A percentile compares a stretch with the other conserved stretches of the same genome.
Evolutionary conservation across 768 basidiomycete genomes (phyloP).

Genomic region (Omphalotus guepiniiformis): DNA sequence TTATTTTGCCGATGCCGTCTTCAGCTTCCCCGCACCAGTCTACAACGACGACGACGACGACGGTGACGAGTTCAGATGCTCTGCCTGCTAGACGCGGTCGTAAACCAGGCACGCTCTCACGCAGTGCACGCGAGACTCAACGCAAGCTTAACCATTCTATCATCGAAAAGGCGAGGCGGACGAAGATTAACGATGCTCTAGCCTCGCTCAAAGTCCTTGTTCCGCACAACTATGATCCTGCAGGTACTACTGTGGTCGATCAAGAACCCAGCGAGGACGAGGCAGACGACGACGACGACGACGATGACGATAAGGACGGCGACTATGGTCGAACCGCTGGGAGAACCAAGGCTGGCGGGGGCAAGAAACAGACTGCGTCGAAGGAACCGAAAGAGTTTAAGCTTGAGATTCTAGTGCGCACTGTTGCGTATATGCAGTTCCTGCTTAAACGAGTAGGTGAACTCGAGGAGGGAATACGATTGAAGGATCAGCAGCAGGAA

Average conservation of each 20-base stretch:
- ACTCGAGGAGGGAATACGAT: slow-evolving; percentile 33
- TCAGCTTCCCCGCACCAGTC: too few relatives aligned
- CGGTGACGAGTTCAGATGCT: too few relatives aligned
- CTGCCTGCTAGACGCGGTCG: slow-evolving; percentile 66
- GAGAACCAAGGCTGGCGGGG: slow-evolving; percentile 18
- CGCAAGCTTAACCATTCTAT: slow-evolving; percentile 92
- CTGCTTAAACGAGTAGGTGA: slow-evolving; percentile 50
- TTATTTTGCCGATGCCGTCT: too few relatives aligned
- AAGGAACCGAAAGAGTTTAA: slow-evolving; percentile 77
- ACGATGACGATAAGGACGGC: slow-evolving; percentile 32
- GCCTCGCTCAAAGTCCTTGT: slow-evolving; percentile 74
- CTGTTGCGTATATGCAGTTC: slow-evolving; percentile 74
- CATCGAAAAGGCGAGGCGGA: slow-evolving; percentile 90
- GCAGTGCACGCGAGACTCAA: slow-evolving; percentile 77
- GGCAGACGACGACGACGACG: slow-evolving; percentile 28
- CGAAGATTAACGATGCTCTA: slow-evolving; percentile 94
- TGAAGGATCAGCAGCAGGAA: too few relatives aligned
- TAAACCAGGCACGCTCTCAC: slow-evolving; percentile 68
- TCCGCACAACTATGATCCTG: slow-evolving; percentile 48
- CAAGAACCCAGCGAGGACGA: not conserved
- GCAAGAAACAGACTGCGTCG: slow-evolving; percentile 27
- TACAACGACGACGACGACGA: too few relatives aligned
- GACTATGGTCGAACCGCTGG: slow-evolving; percentile 28
- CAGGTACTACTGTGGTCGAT: slow-evolving; percentile 16
- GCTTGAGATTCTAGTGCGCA: slow-evolving; percentile 82